These are phyloP conservation scores for Aaosphaeria pasadenensis DNA, from an alignment of 2,329 filamentous ascomycete species.

Conservation along the genomic window DNA sequence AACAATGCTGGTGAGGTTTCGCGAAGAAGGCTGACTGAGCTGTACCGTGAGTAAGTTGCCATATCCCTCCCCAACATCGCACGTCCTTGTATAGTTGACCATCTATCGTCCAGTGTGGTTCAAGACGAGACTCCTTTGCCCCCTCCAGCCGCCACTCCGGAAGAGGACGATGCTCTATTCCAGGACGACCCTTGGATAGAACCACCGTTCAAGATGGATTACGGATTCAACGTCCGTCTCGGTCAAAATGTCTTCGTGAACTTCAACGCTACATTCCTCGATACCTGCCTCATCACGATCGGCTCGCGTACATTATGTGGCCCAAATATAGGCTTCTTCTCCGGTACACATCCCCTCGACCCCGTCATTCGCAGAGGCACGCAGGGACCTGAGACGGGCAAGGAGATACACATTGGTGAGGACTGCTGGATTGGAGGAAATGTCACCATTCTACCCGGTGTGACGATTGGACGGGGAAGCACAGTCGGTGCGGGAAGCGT, in stretches of 20 bases:
- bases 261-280: conserved; percentile 71
- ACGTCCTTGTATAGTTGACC: too few species aligned
- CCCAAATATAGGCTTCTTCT: conserved; percentile 74
- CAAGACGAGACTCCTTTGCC: conserved; percentile 64
- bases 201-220: conserved; percentile 68
- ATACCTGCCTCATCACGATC: conserved; percentile 71
- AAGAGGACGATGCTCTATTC: conserved; percentile 65
- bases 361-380: conserved; percentile 71
- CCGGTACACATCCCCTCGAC: conserved; percentile 74
- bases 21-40: conserved; percentile 60
- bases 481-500: conserved; percentile 80
- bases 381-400: conserved; percentile 70
- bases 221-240: conserved; percentile 71
- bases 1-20: conserved; percentile 61
- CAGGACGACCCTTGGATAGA: conserved; percentile 67
- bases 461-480: conserved; percentile 71
- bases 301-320: conserved; percentile 76
- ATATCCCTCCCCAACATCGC: too few species aligned
- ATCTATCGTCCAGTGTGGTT: conserved; percentile 51
- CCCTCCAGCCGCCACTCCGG: conserved; percentile 52
- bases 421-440: conserved; percentile 57
- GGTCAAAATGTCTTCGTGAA: conserved; percentile 74
- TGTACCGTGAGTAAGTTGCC: conserved; percentile 67
- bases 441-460: conserved; percentile 64
- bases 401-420: conserved; percentile 70